Evolutionary conservation across 2,329 filamentous ascomycete species (phyloP), one percentile per base, ranked within the genome.

Genomic region (Cytospora piceicola): DNA sequence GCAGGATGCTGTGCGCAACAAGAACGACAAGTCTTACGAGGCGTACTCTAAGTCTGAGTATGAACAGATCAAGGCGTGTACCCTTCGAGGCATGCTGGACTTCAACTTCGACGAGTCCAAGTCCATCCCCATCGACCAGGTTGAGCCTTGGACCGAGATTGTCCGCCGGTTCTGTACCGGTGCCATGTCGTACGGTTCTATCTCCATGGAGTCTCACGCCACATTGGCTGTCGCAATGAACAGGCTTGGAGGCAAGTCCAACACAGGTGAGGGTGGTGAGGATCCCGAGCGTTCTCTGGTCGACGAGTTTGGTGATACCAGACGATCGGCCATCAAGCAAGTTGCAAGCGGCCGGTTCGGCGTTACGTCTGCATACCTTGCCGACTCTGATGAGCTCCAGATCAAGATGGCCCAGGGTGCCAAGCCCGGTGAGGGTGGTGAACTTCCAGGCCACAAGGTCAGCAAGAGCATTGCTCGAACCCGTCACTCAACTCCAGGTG

Each of bases 351-450:
- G 94, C 69, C 91, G 94, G 74, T 98, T 98, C 74, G 94, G 94
- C 83, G 94, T 97, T 69, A 98, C 94, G 1, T 95, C 92, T 66
- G 92, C 93, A 76, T 98, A 97, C 76, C 87, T 98, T 20, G 93
- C 94, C 58, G 94, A 98, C 77, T 92, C 94, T 22, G 94, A 98
- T 74, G 94, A 98, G 80, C 83, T 98, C 55, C 94, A 98, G 79
- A 98, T 98, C 81, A 98, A 98, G 87, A 98, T 98, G 94, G 94
- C 94, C 12, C 94, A 98, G 80, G 94, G 94, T 77, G 94, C 94
- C 69, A 98, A 98, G 86, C 94, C 94, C 64, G 94, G 94, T 79
- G 94, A 98, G 79, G 94, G 94, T 82, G 94, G 94, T 85, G 94
- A 98, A 79, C 87, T 98, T 75, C 94, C 94, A 58, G 94, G 94